Conservation (phyloP, 192 early-diverging fungal species). For the Allomyces macrogynus region DNA sequence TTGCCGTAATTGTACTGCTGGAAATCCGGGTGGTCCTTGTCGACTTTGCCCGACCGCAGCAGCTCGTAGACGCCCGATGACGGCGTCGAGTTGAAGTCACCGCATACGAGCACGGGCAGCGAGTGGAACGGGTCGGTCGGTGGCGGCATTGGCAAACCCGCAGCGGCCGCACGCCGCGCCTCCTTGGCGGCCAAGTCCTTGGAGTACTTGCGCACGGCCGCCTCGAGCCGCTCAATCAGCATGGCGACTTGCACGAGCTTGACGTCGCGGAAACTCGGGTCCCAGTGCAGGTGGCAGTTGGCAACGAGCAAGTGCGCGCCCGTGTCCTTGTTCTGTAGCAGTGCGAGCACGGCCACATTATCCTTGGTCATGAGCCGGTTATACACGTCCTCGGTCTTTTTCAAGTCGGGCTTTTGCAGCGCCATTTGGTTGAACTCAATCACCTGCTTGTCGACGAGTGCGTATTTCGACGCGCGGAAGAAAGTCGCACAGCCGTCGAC, state of each 20-base stretch:
- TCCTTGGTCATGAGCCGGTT: slow-evolving; percentile 97
- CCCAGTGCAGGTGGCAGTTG: slow-evolving; percentile 90
- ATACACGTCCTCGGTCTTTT: slow-evolving; percentile 79
- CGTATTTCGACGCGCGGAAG: slow-evolving; percentile 63
- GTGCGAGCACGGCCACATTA: slow-evolving; percentile 66
- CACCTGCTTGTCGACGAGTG: slow-evolving; percentile 56
- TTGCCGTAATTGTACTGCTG: slow-evolving; percentile 56
- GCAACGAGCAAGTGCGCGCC: slow-evolving; percentile 48
- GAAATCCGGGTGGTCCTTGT: slow-evolving; percentile 72
- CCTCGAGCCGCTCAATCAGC: slow-evolving; percentile 77
- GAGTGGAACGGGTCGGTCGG: slow-evolving; percentile 1
- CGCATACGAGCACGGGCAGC: slow-evolving; percentile 48
- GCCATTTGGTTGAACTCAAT: slow-evolving; percentile 92
- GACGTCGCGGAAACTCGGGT: slow-evolving; percentile 73
- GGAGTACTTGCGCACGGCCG: slow-evolving; percentile 29
- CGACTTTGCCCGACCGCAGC: slow-evolving; percentile 49
- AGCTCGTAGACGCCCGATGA: slow-evolving; percentile 84
- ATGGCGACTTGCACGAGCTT: slow-evolving; percentile 90
- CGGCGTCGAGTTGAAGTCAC: slow-evolving; percentile 85
- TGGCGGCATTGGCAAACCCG: slow-evolving; percentile 4
- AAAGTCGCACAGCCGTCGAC: slow-evolving; percentile 97
- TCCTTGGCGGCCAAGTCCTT: slow-evolving; percentile 2
- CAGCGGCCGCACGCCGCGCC: slow-evolving; percentile 1
- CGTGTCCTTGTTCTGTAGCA: slow-evolving; percentile 67
- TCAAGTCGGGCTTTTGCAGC: slow-evolving; percentile 65